phyloP scores from a whole-genome alignment of 192 early-diverging fungal species.

The Paraglomus brasilianum region DNA sequence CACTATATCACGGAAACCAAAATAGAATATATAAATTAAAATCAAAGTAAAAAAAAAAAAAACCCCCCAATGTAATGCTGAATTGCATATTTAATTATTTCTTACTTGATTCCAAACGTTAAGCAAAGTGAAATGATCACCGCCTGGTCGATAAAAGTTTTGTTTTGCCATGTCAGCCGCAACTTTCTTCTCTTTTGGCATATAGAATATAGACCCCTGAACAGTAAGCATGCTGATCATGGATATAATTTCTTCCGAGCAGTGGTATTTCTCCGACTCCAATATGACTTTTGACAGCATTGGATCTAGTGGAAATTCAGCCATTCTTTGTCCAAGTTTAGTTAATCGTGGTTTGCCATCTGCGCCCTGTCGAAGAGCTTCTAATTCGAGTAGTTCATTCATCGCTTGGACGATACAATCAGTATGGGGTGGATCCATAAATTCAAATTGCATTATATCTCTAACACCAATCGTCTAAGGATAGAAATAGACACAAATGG shows the following conservation, averaged over 20 bases:
- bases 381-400: conserved; percentile 88
- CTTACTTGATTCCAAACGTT: conserved; percentile 83
- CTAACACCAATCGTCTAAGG: conserved; percentile 88
- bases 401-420: conserved; percentile 90
- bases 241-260: conserved; percentile 89
- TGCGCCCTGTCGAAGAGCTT: conserved; percentile 76
- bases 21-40: conserved; percentile 25
- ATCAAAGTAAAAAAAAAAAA: not conserved
- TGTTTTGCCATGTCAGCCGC: conserved; percentile 92
- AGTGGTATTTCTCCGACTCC: conserved; percentile 88
- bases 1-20: conserved; percentile 44
- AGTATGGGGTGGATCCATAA: conserved; percentile 96
- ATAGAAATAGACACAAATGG: not conserved
- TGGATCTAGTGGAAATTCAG: conserved; percentile 97
- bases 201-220: conserved; percentile 74
- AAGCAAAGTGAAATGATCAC: conserved; percentile 91
- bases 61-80: too few relatives aligned
- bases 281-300: conserved; percentile 91
- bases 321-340: conserved; percentile 95
- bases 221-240: conserved; percentile 94
- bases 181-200: conserved; percentile 89
- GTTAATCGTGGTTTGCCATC: conserved; percentile 78
- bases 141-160: conserved; percentile 86
- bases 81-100: conserved; percentile 9
- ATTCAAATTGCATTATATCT: conserved; percentile 95